Base-by-base conservation (phyloP, 2,329 filamentous ascomycete genomes). In the Penicillium thymicola region DNA sequence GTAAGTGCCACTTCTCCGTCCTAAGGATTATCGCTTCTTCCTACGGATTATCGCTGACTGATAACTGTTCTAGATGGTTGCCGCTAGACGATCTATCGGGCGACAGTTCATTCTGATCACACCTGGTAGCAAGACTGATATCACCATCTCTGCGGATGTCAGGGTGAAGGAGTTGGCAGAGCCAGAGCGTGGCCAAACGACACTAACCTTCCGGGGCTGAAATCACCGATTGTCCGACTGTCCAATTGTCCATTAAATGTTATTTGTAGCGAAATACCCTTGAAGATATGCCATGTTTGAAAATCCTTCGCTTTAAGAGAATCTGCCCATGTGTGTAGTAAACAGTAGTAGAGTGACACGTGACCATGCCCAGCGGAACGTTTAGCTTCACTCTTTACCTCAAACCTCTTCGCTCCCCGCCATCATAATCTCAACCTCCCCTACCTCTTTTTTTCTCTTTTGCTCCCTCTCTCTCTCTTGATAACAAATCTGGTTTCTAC, bases 21-120 rank as follows among this genome's bases (percentile, higher is more conserved):
- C 54, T 16, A 13, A 8, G 16, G 11, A 18, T 40, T 3, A n/a
- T 40, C 30, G 50, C 43, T 59, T n/a, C 51, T 59, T 44, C 49
- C 54, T 16, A 13, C 5, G 16, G 11, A 18, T 40, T 3, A n/a
- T 40, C 30, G 50, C 43, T 59, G 25, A 56, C 65, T 25, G 56
- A 55, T 32, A n/a, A 56, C 65, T 25, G 55, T 57, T 37, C 28
- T 63, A 91, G 88, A 92, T 97, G 65, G 83, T 86, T 57, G 90
- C 91, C 18, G 94, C 94, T 37, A 85, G 94, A 66, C 85, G 89
- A 30, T 90, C 90, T 2, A 87, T 94, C n/a, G 91, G 92, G 27
- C 85, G 91, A 59, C 94, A 99, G 72, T 99, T 95, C 69, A 92
- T 99, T 62, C 84, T 99, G 54, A 99, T 99, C 71, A 97, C 93